These are phyloP conservation scores for Psilocybe sp. DNA, from an alignment of 768 basidiomycete species.

Conservation along the genomic window DNA sequence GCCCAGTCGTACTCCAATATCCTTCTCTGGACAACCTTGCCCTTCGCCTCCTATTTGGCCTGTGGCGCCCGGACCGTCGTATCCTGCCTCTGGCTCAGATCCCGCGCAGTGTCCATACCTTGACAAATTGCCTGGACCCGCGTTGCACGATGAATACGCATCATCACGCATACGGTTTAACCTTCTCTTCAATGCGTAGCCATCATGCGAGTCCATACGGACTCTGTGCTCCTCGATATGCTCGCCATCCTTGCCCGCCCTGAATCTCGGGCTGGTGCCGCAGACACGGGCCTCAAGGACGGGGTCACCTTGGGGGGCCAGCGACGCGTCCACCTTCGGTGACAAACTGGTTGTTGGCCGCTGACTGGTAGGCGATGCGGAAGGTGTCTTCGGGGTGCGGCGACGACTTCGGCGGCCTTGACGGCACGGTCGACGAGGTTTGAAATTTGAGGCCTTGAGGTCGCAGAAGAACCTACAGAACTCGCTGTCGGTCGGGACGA, in stretches of 20 bases:
- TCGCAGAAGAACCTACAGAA: constrained; percentile 85
- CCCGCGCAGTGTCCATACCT: neutral
- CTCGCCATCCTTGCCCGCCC: no score
- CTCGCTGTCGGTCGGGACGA: constrained; percentile 91
- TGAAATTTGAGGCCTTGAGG: constrained; percentile 74
- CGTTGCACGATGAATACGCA: constrained; percentile 11
- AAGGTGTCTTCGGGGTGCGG: constrained; percentile 65
- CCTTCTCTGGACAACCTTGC: neutral
- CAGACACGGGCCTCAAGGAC: constrained; percentile 29
- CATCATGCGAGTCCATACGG: constrained; percentile 48
- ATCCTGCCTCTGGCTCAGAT: no score
- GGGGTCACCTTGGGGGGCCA: constrained; percentile 30
- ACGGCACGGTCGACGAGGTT: constrained; percentile 74
- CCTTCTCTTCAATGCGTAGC: constrained; percentile 34
- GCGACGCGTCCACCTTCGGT: constrained; percentile 36
- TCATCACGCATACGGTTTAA: constrained; percentile 26
- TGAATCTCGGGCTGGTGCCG: constrained; percentile 30
- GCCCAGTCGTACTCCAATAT: neutral
- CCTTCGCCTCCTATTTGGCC: constrained; percentile 1
- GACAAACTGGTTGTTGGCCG: constrained; percentile 65
- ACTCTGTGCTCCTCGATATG: no score
- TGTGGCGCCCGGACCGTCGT: neutral
- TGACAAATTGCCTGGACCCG: constrained; percentile 1
- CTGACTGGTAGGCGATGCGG: constrained; percentile 64
- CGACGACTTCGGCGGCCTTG: constrained; percentile 67